phyloP scores from a whole-genome alignment of 805 yeast species.

The Schizosaccharomyces cryophilus region DNA sequence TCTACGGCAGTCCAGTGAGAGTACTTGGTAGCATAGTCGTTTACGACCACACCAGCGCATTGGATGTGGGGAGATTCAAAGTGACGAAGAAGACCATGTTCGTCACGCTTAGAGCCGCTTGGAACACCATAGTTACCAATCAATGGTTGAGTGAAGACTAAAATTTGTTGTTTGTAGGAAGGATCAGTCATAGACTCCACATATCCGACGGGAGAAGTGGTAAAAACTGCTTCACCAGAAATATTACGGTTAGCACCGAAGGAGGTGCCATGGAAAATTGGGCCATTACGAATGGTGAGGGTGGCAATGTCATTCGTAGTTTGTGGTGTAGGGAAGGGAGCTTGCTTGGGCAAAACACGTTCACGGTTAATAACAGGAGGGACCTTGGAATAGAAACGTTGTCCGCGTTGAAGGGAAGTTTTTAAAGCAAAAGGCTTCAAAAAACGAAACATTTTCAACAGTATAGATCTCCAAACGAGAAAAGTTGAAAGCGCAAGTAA shows the following conservation, averaged over 20 bases:
- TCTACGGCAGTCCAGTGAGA: slow-evolving; percentile 99
- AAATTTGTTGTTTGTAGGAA: slow-evolving; percentile 88
- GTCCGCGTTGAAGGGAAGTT: not conserved
- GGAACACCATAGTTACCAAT: slow-evolving; percentile 99
- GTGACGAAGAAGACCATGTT: slow-evolving; percentile 63
- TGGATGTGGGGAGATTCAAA: slow-evolving; percentile 81
- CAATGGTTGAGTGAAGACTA: slow-evolving; percentile 86
- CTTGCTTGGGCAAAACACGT: not conserved
- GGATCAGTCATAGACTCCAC: slow-evolving; percentile 97
- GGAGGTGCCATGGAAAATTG: slow-evolving; percentile 62
- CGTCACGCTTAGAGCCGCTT: slow-evolving; percentile 52
- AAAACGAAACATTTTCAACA: not conserved
- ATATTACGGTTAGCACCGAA: slow-evolving; percentile 76
- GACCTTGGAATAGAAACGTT: not conserved
- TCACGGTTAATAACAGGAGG: slow-evolving; percentile 1
- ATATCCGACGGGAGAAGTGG: slow-evolving; percentile 98
- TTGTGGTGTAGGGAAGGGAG: slow-evolving; percentile 6
- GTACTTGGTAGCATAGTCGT: slow-evolving; percentile 82
- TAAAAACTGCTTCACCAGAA: slow-evolving; percentile 96
- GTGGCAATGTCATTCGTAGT: slow-evolving; percentile 50
- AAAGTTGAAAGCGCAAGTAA: not conserved
- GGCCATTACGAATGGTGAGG: slow-evolving; percentile 38
- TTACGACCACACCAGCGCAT: slow-evolving; percentile 87
- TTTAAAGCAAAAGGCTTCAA: not conserved
- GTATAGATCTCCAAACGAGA: not conserved